Conservation (phyloP, 1,284 basidiomycete genomes). For the Ustilago lituana region DNA sequence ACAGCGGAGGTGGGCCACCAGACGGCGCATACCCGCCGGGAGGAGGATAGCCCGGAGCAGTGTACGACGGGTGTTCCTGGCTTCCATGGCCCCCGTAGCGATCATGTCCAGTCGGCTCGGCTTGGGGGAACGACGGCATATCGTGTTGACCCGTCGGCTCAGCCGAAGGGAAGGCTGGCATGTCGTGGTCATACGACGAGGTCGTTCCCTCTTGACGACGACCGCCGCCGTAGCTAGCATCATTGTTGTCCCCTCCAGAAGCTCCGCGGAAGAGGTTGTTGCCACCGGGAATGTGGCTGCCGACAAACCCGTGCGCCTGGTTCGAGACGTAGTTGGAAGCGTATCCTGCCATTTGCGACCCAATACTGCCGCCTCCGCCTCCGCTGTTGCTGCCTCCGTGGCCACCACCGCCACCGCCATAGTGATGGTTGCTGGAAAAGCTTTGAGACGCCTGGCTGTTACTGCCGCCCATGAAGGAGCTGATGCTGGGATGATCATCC, state of each 20-base stretch:
- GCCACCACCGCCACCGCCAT: constrained; percentile 12
- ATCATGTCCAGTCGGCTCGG: constrained; percentile 33
- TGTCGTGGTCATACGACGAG: too few species aligned
- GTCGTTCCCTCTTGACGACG: too few species aligned
- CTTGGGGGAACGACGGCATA: constrained; percentile 38
- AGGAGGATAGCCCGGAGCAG: constrained; percentile 7
- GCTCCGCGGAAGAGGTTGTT: constrained; percentile 38
- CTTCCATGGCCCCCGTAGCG: constrained; percentile 16
- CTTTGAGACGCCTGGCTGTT: constrained; percentile 46
- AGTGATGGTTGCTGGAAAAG: constrained; percentile 27
- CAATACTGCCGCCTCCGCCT: constrained; percentile 32
- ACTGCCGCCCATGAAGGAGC: constrained; percentile 45
- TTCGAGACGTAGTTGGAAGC: constrained; percentile 45
- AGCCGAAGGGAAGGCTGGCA: too few species aligned
- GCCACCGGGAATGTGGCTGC: constrained; percentile 32
- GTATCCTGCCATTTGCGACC: constrained; percentile 41
- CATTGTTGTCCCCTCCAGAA: constrained; percentile 10
- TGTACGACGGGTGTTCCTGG: constrained; percentile 6
- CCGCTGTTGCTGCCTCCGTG: constrained; percentile 2
- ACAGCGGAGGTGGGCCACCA: constrained; percentile 19
- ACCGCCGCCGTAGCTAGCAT: constrained; percentile 3
- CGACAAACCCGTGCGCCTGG: constrained; percentile 42
- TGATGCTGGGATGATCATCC: constrained; percentile 40
- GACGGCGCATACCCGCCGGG: constrained; percentile 23
- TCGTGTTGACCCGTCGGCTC: too few species aligned